phyloP scores from a whole-genome alignment of 2,329 filamentous ascomycete species.

The Byssothecium circinans region DNA sequence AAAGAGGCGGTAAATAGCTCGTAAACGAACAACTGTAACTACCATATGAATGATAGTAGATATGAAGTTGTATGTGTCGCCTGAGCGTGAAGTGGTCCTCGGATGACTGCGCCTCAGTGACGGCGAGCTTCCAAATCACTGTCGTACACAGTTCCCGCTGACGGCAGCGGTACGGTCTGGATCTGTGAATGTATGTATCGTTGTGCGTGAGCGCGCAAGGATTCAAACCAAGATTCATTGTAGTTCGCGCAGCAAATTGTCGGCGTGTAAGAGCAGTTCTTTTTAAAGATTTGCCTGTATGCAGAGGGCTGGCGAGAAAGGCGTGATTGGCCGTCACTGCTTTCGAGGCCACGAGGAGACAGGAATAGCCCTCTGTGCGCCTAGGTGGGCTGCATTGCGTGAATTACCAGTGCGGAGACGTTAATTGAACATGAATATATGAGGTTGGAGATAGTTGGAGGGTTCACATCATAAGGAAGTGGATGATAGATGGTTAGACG shows the following conservation, averaged over 20 bases:
- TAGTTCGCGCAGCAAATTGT: constrained; percentile 6
- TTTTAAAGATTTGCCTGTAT: constrained; percentile 16
- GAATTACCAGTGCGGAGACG: constrained; percentile 10
- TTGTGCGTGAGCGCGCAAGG: too few relatives aligned
- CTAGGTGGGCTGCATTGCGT: constrained; percentile 2
- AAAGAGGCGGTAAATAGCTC: background rate
- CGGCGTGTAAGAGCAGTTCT: constrained; percentile 3
- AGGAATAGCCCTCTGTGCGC: constrained; percentile 11
- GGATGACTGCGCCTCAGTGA: constrained; percentile 11
- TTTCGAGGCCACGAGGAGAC: constrained; percentile 14
- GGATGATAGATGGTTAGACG: background rate
- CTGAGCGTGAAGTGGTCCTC: background rate
- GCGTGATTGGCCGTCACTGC: constrained; percentile 11
- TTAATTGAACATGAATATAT: constrained; percentile 3
- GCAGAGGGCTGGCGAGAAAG: background rate
- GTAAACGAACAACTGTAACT: background rate
- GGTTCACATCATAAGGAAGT: background rate
- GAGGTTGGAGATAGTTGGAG: constrained; percentile 3
- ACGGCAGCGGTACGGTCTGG: constrained; percentile 1
- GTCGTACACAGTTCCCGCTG: constrained; percentile 1
- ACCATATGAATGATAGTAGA: constrained; percentile 1
- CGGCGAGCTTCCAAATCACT: constrained; percentile 16
- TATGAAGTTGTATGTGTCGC: constrained; percentile 2
- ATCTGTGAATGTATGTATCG: background rate
- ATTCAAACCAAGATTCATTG: too few relatives aligned